A percentile compares a stretch with the other conserved stretches of the same genome.
phyloP scores from a whole-genome alignment of 2,329 filamentous ascomycete genomes.

The Stemphylium beticola region DNA sequence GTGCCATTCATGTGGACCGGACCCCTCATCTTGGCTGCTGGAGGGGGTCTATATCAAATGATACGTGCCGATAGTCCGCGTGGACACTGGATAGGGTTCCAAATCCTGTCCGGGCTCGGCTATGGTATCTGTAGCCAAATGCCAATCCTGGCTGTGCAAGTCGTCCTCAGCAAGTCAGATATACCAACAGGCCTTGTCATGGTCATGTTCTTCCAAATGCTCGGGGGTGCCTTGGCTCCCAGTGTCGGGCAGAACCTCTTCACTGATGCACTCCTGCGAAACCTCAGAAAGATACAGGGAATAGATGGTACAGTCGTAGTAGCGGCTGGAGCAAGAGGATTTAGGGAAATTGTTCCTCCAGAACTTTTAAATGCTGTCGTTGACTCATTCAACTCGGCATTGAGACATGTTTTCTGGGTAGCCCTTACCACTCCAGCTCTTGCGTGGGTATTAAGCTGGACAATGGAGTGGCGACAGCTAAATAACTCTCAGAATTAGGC shows the following conservation, averaged over 20 bases:
- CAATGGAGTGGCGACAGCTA: too few relatives aligned
- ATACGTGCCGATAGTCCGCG: slow-evolving; percentile 33
- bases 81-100: slow-evolving; percentile 50
- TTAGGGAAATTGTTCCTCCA: slow-evolving; percentile 60
- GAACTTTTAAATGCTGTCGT: too few relatives aligned
- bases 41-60: slow-evolving; percentile 48
- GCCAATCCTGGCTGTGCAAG: slow-evolving; percentile 53
- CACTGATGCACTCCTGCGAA: slow-evolving; percentile 65
- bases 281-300: slow-evolving; percentile 55
- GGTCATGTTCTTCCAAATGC: slow-evolving; percentile 66
- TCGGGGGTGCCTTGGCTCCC: slow-evolving; percentile 71
- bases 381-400: too few relatives aligned
- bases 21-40: slow-evolving; percentile 45
- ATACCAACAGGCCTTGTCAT: slow-evolving; percentile 53
- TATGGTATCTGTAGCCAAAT: slow-evolving; percentile 53
- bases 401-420: too few relatives aligned
- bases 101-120: slow-evolving; percentile 48
- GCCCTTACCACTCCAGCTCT: too few relatives aligned
- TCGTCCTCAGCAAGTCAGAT: slow-evolving; percentile 48
- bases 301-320: slow-evolving; percentile 52
- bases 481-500: too few relatives aligned
- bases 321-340: slow-evolving; percentile 61
- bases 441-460: too few relatives aligned
- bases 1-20: slow-evolving; percentile 49
- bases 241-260: slow-evolving; percentile 71